These are phyloP conservation scores for Hypoxylon subgilvum DNA, from an alignment of 495 filamentous ascomycete genomes.

Conservation along the genomic window DNA sequence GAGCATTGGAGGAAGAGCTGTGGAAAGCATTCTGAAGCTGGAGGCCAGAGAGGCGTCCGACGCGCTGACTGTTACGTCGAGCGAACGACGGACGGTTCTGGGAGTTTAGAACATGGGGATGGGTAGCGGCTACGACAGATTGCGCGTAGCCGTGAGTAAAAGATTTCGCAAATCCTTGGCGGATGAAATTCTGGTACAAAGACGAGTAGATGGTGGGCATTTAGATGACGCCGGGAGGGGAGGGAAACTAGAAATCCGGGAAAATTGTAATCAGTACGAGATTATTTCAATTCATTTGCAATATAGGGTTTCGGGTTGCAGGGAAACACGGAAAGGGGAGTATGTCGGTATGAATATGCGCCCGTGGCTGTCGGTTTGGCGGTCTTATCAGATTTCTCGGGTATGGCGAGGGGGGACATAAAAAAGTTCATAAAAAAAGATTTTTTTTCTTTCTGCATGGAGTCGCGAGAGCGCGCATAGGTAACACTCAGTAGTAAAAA, in stretches of 20 bases:
- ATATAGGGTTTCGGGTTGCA: background rate
- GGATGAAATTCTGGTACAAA: slow-evolving; percentile 83
- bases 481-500: too few relatives aligned
- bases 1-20: slow-evolving; percentile 43
- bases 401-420: too few relatives aligned
- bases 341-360: slow-evolving; percentile 1
- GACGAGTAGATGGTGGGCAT: slow-evolving; percentile 66
- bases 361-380: background rate
- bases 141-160: slow-evolving; percentile 97
- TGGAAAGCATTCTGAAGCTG: slow-evolving; percentile 81
- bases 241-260: slow-evolving; percentile 41
- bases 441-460: too few relatives aligned
- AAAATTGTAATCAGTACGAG: slow-evolving; percentile 14
- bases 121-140: slow-evolving; percentile 92
- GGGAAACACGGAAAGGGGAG: background rate
- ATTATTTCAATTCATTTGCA: too few relatives aligned
- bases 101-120: slow-evolving; percentile 79
- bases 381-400: too few relatives aligned
- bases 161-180: slow-evolving; percentile 93
- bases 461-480: slow-evolving; percentile 1
- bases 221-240: slow-evolving; percentile 59
- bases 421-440: too few relatives aligned
- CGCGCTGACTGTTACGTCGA: slow-evolving; percentile 52
- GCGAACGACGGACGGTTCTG: slow-evolving; percentile 64
- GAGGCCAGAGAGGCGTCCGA: slow-evolving; percentile 65